Evolutionary conservation across 495 filamentous ascomycete species (phyloP).

Genomic region (Umbilicaria muhlenbergii): DNA sequence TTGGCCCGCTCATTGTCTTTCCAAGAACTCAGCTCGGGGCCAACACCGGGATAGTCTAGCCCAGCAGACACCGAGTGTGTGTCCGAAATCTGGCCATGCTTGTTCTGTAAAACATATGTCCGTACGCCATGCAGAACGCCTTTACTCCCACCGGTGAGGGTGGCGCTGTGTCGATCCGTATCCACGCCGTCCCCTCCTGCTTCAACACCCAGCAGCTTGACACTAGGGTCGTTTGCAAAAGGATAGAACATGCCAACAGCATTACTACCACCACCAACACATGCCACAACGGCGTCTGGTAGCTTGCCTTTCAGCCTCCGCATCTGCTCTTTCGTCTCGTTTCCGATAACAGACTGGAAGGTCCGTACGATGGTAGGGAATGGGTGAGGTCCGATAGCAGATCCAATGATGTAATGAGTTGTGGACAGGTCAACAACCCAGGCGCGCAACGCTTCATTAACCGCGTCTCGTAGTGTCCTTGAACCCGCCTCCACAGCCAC

Average conservation of each 20-base stretch:
- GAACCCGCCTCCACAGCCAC: slow-evolving; percentile 77
- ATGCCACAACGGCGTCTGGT: slow-evolving; percentile 90
- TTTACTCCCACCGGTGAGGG: slow-evolving; percentile 71
- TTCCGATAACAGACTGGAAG: slow-evolving; percentile 86
- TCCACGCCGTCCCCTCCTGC: slow-evolving; percentile 93
- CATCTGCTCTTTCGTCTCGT: slow-evolving; percentile 86
- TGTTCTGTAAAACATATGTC: slow-evolving; percentile 86
- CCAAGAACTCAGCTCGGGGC: slow-evolving; percentile 81
- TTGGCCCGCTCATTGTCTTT: slow-evolving; percentile 76
- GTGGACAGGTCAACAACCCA: slow-evolving; percentile 77
- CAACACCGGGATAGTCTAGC: slow-evolving; percentile 92
- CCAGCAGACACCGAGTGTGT: slow-evolving; percentile 97
- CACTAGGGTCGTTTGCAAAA: slow-evolving; percentile 68
- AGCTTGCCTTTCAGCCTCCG: slow-evolving; percentile 64
- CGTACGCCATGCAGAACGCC: slow-evolving; percentile 92
- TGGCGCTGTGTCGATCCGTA: slow-evolving; percentile 75
- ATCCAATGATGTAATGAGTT: slow-evolving; percentile 95
- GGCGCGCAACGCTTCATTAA: slow-evolving; percentile 81
- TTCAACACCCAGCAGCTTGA: slow-evolving; percentile 86
- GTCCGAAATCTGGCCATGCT: slow-evolving; percentile 81
- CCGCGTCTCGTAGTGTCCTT: slow-evolving; percentile 78
- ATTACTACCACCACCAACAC: slow-evolving; percentile 86
- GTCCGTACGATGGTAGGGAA: slow-evolving; percentile 94
- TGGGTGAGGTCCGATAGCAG: slow-evolving; percentile 85
- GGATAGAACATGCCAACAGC: slow-evolving; percentile 94